These are phyloP conservation scores for Erodium moschatum DNA, from an alignment of 441 rosid genomes.

Conservation along the genomic window DNA sequence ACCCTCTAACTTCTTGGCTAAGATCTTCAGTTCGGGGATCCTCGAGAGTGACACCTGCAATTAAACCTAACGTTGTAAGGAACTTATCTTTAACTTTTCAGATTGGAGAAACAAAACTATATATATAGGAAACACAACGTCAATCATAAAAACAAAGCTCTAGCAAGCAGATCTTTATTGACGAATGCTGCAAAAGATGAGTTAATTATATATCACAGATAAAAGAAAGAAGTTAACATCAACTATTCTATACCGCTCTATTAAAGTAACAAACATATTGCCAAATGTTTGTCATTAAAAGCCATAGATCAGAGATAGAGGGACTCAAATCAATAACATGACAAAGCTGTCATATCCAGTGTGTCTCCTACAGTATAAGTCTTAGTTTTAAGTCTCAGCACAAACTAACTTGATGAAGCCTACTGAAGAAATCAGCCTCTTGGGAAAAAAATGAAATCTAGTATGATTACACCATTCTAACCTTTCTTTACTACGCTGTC, in stretches of 20 bases:
- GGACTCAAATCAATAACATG: constrained; percentile 4
- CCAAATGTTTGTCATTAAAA: background rate
- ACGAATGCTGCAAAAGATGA: background rate
- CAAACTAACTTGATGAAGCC: background rate
- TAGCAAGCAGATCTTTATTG: background rate
- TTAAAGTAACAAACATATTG: background rate
- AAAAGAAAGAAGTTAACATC: background rate
- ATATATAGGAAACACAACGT: background rate
- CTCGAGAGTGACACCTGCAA: constrained; percentile 91
- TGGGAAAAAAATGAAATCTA: constrained; percentile 9
- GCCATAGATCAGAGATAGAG: constrained; percentile 7
- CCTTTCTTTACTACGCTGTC: constrained; percentile 93
- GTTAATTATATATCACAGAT: background rate
- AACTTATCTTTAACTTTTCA: constrained; percentile 7
- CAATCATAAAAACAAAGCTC: background rate
- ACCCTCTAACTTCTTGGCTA: constrained; percentile 98
- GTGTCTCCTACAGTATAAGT: background rate
- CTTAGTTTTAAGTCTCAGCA: constrained; percentile 11
- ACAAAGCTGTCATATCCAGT: background rate
- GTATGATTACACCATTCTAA: constrained; percentile 23
- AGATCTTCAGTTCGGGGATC: constrained; percentile 99
- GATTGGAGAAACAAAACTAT: constrained; percentile 3
- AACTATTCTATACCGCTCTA: too few relatives aligned
- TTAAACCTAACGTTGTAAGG: constrained; percentile 24
- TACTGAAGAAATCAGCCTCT: background rate